Percentiles rank a stretch among this genome's conserved stretches.
Evolutionary conservation across 441 rosid genomes (phyloP).

Genomic region (Eugenia klotzschiana): DNA sequence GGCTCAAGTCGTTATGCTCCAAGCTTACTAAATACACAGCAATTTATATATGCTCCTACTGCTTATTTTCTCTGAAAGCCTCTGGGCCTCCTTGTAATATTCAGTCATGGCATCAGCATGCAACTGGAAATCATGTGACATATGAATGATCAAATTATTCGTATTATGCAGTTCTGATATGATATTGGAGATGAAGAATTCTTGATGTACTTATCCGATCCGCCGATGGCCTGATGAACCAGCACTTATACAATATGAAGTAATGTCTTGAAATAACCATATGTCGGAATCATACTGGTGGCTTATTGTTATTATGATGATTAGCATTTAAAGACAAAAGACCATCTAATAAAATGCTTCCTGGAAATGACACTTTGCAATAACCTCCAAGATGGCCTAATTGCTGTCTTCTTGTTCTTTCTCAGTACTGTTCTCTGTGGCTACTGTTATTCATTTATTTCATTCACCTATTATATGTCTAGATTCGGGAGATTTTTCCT

Average conservation of each 20-base stretch:
- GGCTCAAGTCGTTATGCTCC: background rate
- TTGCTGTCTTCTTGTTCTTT: background rate
- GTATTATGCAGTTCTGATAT: background rate
- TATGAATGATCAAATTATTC: background rate
- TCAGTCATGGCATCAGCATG: background rate
- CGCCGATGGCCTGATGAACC: too few species aligned
- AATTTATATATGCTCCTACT: background rate
- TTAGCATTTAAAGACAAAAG: background rate
- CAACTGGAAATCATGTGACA: background rate
- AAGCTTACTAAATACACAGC: background rate
- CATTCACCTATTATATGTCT: background rate
- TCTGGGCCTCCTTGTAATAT: background rate
- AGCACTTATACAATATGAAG: background rate
- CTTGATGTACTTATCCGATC: background rate
- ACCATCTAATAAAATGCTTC: background rate
- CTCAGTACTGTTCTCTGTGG: background rate
- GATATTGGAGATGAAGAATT: background rate
- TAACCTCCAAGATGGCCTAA: background rate
- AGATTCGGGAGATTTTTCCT: background rate
- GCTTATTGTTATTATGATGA: background rate
- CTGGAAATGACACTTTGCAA: background rate
- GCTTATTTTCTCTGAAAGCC: background rate
- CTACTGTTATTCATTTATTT: background rate
- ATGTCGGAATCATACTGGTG: background rate
- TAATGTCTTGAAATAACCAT: background rate